Conservation (phyloP, 2,329 filamentous ascomycete species). For the Exophiala bonariae region DNA sequence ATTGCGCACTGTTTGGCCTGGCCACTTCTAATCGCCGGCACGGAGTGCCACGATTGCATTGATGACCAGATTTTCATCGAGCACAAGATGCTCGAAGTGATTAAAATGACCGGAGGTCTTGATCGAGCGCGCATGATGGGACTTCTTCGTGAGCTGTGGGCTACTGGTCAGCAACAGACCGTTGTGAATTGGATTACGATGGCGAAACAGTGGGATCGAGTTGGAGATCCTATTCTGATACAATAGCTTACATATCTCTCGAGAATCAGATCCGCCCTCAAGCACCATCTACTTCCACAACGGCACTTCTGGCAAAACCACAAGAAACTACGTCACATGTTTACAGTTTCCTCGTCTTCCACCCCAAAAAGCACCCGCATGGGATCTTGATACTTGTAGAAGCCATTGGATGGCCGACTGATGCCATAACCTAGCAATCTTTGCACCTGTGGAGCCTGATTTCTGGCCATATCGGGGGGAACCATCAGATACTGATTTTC, state of each 20-base stretch:
- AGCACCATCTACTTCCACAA: too few species aligned
- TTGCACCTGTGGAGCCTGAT: conserved; percentile 17
- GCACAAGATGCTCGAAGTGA: conserved; percentile 5
- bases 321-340: conserved; percentile 28
- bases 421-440: conserved; percentile 27
- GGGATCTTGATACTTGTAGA: conserved; percentile 21
- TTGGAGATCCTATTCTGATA: background rate
- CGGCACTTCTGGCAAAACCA: too few species aligned
- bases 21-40: conserved; percentile 14
- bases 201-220: conserved; percentile 1
- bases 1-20: conserved; percentile 12
- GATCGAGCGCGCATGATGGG: conserved; percentile 7
- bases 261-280: too few species aligned
- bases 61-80: conserved; percentile 3
- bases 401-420: conserved; percentile 18
- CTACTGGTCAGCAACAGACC: background rate
- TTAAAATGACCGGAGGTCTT: conserved; percentile 6
- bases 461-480: conserved; percentile 16
- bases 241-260: too few species aligned
- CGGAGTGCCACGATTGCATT: conserved; percentile 1
- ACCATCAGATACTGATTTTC: conserved; percentile 30
- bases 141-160: conserved; percentile 10
- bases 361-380: conserved; percentile 10
- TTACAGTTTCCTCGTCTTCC: conserved; percentile 35
- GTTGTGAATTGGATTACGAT: conserved; percentile 4